phyloP scores from a whole-genome alignment of 352 stramenopile species.

The Globisporangium iwayamae region DNA sequence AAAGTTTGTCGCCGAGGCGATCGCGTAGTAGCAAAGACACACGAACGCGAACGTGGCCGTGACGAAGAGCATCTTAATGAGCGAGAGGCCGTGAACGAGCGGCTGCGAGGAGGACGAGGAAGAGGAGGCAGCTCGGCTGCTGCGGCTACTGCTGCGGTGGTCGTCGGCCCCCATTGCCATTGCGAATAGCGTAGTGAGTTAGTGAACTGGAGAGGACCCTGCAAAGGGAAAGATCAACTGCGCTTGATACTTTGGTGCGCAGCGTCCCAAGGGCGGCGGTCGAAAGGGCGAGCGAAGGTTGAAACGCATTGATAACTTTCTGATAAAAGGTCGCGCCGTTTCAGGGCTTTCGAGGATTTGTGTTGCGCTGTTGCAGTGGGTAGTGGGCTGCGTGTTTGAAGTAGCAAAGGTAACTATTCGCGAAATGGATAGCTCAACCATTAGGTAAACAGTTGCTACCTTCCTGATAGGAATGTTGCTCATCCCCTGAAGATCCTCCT shows the following conservation, averaged over 20 bases:
- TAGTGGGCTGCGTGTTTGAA: background rate
- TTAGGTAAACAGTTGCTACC: too few species aligned
- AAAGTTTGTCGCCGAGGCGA: background rate
- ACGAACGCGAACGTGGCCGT: conserved; percentile 4
- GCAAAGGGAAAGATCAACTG: background rate
- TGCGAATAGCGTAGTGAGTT: background rate
- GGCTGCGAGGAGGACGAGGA: background rate
- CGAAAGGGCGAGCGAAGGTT: background rate
- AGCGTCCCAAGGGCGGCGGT: background rate
- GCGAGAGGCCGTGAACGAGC: background rate
- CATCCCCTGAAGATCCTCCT: background rate
- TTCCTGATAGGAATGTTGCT: too few species aligned
- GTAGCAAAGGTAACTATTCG: too few species aligned
- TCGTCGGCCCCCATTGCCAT: background rate
- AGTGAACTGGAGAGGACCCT: too few species aligned
- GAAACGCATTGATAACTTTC: background rate
- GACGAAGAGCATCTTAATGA: conserved; percentile 11
- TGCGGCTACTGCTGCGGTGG: background rate
- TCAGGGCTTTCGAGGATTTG: background rate
- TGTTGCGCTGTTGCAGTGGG: background rate
- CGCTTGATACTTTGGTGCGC: background rate
- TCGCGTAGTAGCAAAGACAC: conserved; percentile 15
- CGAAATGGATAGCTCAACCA: too few species aligned
- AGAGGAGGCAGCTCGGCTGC: background rate
- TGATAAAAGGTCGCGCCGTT: conserved; percentile 1